Percentiles rank a stretch among this genome's conserved stretches.
Conservation (phyloP, 768 basidiomycete genomes). For the Hemileccinum impolitum region DNA sequence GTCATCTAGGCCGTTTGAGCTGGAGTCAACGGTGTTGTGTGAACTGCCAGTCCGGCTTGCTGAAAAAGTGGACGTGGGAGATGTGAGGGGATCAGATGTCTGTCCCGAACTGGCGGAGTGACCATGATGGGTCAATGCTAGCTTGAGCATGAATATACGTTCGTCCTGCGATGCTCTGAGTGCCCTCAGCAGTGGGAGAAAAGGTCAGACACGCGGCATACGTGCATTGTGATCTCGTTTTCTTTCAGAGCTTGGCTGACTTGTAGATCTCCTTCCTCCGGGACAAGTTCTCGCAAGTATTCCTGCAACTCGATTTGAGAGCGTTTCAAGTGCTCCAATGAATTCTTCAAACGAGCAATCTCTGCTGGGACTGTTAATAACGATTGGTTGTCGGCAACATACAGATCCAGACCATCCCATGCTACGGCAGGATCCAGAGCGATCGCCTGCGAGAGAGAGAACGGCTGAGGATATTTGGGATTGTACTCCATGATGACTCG, state of each 20-base stretch:
- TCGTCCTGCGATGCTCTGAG: slow-evolving; percentile 76
- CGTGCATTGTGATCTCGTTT: slow-evolving; percentile 67
- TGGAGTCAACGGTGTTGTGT: slow-evolving; percentile 4
- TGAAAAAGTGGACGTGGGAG: background rate
- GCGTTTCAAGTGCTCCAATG: slow-evolving; percentile 54
- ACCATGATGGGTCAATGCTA: slow-evolving; percentile 64
- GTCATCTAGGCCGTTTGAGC: slow-evolving; percentile 17
- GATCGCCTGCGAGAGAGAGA: slow-evolving; percentile 63
- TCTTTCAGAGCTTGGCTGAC: slow-evolving; percentile 60
- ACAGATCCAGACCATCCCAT: slow-evolving; percentile 54
- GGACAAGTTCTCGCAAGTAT: slow-evolving; percentile 36
- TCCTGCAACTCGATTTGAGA: slow-evolving; percentile 60
- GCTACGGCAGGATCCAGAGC: slow-evolving; percentile 64
- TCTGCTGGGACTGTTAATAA: slow-evolving; percentile 40
- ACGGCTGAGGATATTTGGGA: slow-evolving; percentile 71
- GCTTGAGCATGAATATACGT: slow-evolving; percentile 62
- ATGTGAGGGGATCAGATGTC: background rate
- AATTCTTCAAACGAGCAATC: slow-evolving; percentile 72
- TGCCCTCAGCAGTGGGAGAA: slow-evolving; percentile 11
- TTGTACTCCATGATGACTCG: slow-evolving; percentile 56
- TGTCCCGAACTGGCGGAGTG: slow-evolving; percentile 35
- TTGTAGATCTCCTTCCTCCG: slow-evolving; percentile 50
- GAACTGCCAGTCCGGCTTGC: background rate
- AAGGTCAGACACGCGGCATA: slow-evolving; percentile 31
- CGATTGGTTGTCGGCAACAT: background rate